Evolutionary conservation across 495 filamentous ascomycete species (phyloP), one percentile per base, ranked within the genome.

Genomic region (Parachaetomium inaequale): DNA sequence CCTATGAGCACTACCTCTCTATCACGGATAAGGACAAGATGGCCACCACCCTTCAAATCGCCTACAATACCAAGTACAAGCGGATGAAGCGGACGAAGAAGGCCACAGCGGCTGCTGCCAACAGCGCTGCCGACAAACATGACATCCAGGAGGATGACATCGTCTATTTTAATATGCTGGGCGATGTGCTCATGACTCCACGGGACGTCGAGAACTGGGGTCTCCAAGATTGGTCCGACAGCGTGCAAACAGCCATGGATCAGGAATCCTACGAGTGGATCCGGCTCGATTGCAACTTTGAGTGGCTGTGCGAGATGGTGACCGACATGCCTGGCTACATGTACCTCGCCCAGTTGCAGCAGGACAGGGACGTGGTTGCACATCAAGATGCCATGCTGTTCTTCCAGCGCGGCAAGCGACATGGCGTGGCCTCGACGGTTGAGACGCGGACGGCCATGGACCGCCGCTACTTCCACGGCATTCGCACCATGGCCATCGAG

Each of bases 31-130:
- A 86, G 8, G 79, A 83, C 42, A 89, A 87, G 7, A 88, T 85
- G 60, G 69, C 71, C 19, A 75, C 73, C 10, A 78, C 70, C 46
- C 87, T 97, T 59, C 92, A 96, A 50, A 97, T 99, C 60, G 92
- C 93, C 15, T 99, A 99, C 69, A 98, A 98, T 69, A 99, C 94
- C 0, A 99, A 99, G 70, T 99, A 99, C 74, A 99, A 98, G 78
- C 87, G 94, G 2, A 79, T 99, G 38, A 99, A 99, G 78, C 84
- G 93, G 32, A 96, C 88, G 65, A 87, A 90, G 63, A 87, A 92
- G 43, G 88, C 96, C 66, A 94, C 90, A 47, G 82, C 83, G 31
- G 81, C 85, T 29, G 74, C 68, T 28, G 74, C 68, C 51, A 75
- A 50, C 38, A 74, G 61, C 34, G 76, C 78, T 1, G 81, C 78